Conservation (phyloP, 1,284 basidiomycete genomes). For the Fomitiporia mediterranea region DNA sequence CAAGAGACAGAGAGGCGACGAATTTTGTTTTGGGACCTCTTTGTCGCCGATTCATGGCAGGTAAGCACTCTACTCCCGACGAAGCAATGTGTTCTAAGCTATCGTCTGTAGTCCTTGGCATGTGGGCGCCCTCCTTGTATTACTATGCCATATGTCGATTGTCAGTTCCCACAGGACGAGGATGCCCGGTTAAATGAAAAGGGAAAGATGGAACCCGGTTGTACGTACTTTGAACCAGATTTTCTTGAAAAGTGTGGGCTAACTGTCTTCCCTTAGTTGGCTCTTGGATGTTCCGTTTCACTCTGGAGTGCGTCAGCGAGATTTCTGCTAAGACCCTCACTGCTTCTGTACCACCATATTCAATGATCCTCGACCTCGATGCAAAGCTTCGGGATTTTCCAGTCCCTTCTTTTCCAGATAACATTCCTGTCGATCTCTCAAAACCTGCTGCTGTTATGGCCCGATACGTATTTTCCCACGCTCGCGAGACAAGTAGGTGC, state of each 20-base stretch:
- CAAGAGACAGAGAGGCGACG: constrained; percentile 63
- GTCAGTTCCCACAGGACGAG: constrained; percentile 45
- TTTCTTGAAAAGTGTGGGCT: constrained; percentile 9
- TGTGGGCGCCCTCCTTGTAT: constrained; percentile 59
- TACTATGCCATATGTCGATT: constrained; percentile 54
- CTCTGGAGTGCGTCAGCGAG: constrained; percentile 59
- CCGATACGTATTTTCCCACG: constrained; percentile 47
- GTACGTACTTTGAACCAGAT: constrained; percentile 30
- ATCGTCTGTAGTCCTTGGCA: constrained; percentile 22
- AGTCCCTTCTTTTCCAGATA: constrained; percentile 42
- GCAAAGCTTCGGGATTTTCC: constrained; percentile 63
- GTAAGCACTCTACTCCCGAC: constrained; percentile 30
- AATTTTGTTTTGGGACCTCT: constrained; percentile 69
- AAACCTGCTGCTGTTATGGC: constrained; percentile 39
- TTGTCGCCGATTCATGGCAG: constrained; percentile 66
- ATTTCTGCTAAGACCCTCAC: constrained; percentile 60
- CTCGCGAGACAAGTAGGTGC: constrained; percentile 55
- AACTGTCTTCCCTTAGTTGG: constrained; percentile 37
- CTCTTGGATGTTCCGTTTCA: constrained; percentile 59
- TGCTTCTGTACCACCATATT: constrained; percentile 57
- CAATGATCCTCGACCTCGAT: constrained; percentile 68
- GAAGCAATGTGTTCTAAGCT: background rate
- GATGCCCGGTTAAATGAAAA: constrained; percentile 27
- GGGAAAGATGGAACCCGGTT: constrained; percentile 35
- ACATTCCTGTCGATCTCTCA: constrained; percentile 25